Base-by-base conservation (phyloP, 164 flowering plant species). In the Nymphaea thermarum region DNA sequence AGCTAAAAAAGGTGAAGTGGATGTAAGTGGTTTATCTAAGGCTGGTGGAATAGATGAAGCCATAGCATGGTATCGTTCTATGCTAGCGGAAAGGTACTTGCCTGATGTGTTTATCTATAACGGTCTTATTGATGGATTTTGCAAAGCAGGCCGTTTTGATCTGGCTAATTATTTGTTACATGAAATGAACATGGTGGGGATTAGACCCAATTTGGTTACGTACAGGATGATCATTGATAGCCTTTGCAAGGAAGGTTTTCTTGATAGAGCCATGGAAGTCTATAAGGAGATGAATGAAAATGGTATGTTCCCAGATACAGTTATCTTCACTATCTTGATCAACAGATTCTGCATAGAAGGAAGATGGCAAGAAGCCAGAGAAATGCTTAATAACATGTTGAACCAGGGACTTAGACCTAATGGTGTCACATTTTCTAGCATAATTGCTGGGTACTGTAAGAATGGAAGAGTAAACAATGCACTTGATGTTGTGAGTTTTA, bases 321-420 rank as follows among this genome's bases (percentile, higher is more conserved):
- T 61, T 25, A 61, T 15, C 63, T 61, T 16, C 63, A 61, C 6
- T 61, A 25, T 61, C 6, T 5, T 61, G 25, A 61, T 61, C n/a
- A 16, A 61, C 15, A 15, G 63, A 5, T 16, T 5, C 6, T 61
- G 63, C n/a, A 16, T 6, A 6, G 63, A 6, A 5, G 63, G 63
- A 15, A 18, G 44, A 61, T n/a, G 51, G n/a, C 65, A 41, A 43
- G 69, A 71, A n/a, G 69, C 67, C 25, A 41, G 14, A 3, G 16
- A 62, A 55, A 60, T 66, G 4, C 43, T 71, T 41, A 36, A 44
- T 41, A 25, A 16, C 65, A 65, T 66, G 73, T 2, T 16, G 6
- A 6, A 61, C 5, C 17, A 6, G 41, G 2, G n/a, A 5, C 1
- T 61, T 5, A 7, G 41, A n/a, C 63, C 63, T 16, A 15, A 61